Evolutionary conservation across 2,329 filamentous ascomycete species (phyloP), one percentile per base, ranked within the genome.

Genomic region (Laburnicola sp.): DNA sequence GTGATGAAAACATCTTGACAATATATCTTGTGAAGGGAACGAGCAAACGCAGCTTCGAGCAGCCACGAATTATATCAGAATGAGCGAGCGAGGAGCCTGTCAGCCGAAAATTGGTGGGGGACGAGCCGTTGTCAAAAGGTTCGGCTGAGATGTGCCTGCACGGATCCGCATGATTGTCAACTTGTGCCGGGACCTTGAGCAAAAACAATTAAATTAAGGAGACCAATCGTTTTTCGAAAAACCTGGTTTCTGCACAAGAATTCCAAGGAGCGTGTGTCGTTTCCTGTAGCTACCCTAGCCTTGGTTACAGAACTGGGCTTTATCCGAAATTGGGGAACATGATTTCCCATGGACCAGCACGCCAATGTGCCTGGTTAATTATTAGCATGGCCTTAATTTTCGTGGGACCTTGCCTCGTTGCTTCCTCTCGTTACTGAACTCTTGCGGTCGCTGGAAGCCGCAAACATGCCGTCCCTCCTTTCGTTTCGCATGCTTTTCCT

Each of bases 261-360:
- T 45, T 16, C 34, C 43, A 45, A 16, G 43, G 36, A 7, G 11
- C 34, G 43, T 6, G 30, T 34, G 22, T 37, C 25, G 4, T 45
- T 45, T 30, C 45, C n/a, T n/a, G n/a, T n/a, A n/a, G n/a, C n/a
- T n/a, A n/a, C n/a, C n/a, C n/a, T n/a, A n/a, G n/a, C n/a, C n/a
- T n/a, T n/a, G n/a, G n/a, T n/a, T n/a, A n/a, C n/a, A n/a, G n/a
- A n/a, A n/a, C n/a, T n/a, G n/a, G n/a, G n/a, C n/a, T 65, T 68
- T 68, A 72, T 42, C 69, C 67, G 68, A 70, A 56, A 71, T 72
- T 63, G 25, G 38, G 52, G 53, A 62, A 63, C 60, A 59, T 43
- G 51, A 64, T 56, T 57, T 42, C 62, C 57, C 60, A 64, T 62
- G 48, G 45, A 45, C 11, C 23, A 26, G 21, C 26, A 26, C 25